phyloP scores from a whole-genome alignment of 352 stramenopile genomes.

The Globisporangium barbulae region DNA sequence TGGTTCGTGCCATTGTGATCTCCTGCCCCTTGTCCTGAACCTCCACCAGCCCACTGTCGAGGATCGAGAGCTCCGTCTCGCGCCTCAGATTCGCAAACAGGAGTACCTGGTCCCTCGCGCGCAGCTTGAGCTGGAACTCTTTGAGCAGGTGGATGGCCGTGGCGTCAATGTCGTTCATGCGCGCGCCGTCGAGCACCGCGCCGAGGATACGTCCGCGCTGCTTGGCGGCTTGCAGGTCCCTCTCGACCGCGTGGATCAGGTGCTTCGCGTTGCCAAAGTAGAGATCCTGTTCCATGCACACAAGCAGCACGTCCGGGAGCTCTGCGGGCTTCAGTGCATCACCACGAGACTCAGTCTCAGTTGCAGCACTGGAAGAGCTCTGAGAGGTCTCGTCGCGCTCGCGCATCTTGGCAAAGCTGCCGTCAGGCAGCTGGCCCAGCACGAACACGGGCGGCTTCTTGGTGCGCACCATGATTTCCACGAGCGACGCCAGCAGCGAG shows the following conservation, averaged over 20 bases:
- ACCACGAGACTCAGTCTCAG: background rate
- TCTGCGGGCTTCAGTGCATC: slow-evolving; percentile 4
- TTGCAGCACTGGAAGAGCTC: background rate
- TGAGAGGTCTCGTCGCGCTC: background rate
- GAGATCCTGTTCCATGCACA: slow-evolving; percentile 61
- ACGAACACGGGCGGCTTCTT: slow-evolving; percentile 45
- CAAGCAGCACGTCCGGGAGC: slow-evolving; percentile 44
- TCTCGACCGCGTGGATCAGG: slow-evolving; percentile 54
- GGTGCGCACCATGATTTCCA: slow-evolving; percentile 66
- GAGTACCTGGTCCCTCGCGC: slow-evolving; percentile 7
- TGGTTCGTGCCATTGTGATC: background rate
- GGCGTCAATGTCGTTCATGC: slow-evolving; percentile 22
- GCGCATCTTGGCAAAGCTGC: slow-evolving; percentile 27
- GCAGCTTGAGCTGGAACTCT: slow-evolving; percentile 14
- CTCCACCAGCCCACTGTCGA: slow-evolving; percentile 6
- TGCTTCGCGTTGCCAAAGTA: slow-evolving; percentile 76
- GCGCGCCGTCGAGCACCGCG: slow-evolving; percentile 28
- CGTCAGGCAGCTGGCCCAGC: slow-evolving; percentile 38
- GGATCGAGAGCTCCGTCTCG: slow-evolving; percentile 9
- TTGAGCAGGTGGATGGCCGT: slow-evolving; percentile 19
- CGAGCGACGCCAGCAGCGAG: slow-evolving; percentile 53
- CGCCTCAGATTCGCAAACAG: slow-evolving; percentile 14
- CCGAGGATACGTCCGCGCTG: slow-evolving; percentile 23
- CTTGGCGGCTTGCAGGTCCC: slow-evolving; percentile 32
- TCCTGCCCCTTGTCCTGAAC: background rate